A percentile compares a stretch with the other conserved stretches of the same genome.
These are phyloP conservation scores for Candida nanaspora DNA, from an alignment of 805 yeast genomes.

Conservation along the genomic window DNA sequence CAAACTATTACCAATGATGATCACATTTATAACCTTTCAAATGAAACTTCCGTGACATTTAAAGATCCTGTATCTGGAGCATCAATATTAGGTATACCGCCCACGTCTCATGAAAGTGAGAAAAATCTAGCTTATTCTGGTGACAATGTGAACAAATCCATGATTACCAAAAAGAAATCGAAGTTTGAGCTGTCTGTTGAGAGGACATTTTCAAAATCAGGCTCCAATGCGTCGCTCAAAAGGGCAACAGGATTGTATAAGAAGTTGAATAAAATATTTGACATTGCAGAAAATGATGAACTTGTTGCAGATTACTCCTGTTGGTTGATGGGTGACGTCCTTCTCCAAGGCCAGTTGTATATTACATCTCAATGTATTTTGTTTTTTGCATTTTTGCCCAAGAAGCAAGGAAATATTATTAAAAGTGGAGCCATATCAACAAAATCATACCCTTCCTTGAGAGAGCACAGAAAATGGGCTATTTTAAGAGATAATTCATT, in stretches of 20 bases:
- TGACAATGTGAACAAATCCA: too few species aligned
- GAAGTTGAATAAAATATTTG: slow-evolving; percentile 31
- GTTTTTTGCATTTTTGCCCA: slow-evolving; percentile 77
- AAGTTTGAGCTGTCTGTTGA: slow-evolving; percentile 28
- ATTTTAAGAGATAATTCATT: slow-evolving; percentile 63
- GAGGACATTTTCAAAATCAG: slow-evolving; percentile 14
- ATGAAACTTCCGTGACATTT: neutral
- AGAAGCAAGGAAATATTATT: slow-evolving; percentile 33
- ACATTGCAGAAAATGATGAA: slow-evolving; percentile 46
- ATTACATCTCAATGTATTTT: slow-evolving; percentile 58
- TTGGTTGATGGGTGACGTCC: slow-evolving; percentile 77
- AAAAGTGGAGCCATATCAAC: slow-evolving; percentile 46
- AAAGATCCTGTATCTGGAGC: neutral
- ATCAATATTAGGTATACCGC: neutral
- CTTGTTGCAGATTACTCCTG: slow-evolving; percentile 58
- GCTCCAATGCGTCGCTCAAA: slow-evolving; percentile 9
- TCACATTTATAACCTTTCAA: neutral
- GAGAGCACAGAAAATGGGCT: slow-evolving; percentile 67
- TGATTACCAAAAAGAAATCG: slow-evolving; percentile 11
- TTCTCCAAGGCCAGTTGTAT: slow-evolving; percentile 80
- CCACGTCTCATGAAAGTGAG: too few species aligned
- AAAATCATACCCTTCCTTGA: slow-evolving; percentile 28
- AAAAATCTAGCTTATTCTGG: too few species aligned
- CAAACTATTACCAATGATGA: neutral
- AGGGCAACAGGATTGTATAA: slow-evolving; percentile 29